A percentile compares a stretch with the other conserved stretches of the same genome.
Evolutionary conservation across 495 filamentous ascomycete species (phyloP).

Genomic region (Aspergillus wentii): DNA sequence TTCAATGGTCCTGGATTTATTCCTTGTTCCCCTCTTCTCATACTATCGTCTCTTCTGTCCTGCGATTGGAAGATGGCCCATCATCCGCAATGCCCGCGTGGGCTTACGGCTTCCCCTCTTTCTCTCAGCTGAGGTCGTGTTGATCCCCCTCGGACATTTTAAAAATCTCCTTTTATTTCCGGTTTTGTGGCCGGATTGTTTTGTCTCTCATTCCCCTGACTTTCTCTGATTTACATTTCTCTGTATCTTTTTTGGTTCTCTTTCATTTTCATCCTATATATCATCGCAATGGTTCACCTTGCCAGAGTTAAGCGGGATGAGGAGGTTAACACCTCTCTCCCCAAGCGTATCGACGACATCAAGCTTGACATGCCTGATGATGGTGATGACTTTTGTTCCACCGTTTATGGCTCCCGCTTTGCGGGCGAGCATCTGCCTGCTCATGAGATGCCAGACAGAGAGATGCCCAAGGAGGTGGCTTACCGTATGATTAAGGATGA

Average conservation of each 20-base stretch:
- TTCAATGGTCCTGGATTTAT: too few species aligned
- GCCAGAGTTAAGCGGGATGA: slow-evolving; percentile 29
- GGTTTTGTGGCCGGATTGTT: too few species aligned
- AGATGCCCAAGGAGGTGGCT: slow-evolving; percentile 86
- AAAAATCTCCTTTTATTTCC: too few species aligned
- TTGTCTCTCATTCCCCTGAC: too few species aligned
- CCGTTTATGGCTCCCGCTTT: slow-evolving; percentile 81
- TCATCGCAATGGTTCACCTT: slow-evolving; percentile 35
- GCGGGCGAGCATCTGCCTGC: slow-evolving; percentile 72
- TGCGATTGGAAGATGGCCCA: too few species aligned
- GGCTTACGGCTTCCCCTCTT: too few species aligned
- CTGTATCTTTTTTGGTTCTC: background rate
- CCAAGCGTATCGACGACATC: slow-evolving; percentile 25
- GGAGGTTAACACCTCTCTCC: slow-evolving; percentile 14
- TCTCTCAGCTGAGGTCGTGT: too few species aligned
- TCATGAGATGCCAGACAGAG: slow-evolving; percentile 81
- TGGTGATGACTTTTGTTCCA: slow-evolving; percentile 57
- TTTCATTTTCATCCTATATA: background rate
- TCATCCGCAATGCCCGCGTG: too few species aligned
- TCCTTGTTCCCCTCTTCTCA: too few species aligned
- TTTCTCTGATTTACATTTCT: background rate
- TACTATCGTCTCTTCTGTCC: too few species aligned
- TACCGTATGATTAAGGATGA: slow-evolving; percentile 96
- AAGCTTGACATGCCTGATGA: slow-evolving; percentile 35
- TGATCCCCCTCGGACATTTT: too few species aligned